phyloP scores from a whole-genome alignment of 768 basidiomycete species.

The Naganishia antarctica region DNA sequence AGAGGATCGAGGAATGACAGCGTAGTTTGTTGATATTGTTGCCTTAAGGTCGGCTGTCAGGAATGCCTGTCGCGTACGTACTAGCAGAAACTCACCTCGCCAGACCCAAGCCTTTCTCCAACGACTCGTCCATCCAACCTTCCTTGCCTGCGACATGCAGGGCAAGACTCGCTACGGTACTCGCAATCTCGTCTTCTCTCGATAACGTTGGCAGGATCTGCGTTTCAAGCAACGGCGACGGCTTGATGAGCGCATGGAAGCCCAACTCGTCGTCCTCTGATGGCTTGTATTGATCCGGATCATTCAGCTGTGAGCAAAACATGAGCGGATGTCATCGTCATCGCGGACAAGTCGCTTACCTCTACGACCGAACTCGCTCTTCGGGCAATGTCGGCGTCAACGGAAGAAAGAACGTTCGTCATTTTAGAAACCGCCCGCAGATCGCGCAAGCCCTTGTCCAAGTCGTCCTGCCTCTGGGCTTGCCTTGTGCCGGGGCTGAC shows the following conservation, averaged over 20 bases:
- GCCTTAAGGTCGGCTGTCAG: not conserved
- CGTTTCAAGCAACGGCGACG: constrained; percentile 28
- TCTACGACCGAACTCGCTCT: constrained; percentile 49
- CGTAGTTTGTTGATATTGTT: constrained; percentile 26
- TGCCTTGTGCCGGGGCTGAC: not conserved
- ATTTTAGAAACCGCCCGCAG: not conserved
- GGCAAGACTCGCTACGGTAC: constrained; percentile 4
- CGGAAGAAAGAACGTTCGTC: constrained; percentile 53
- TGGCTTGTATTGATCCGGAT: constrained; percentile 48
- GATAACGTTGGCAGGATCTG: constrained; percentile 24
- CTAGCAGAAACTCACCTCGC: not conserved
- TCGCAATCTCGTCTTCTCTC: constrained; percentile 24
- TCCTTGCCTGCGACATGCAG: not conserved
- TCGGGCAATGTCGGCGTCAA: constrained; percentile 56
- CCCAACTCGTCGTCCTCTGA: constrained; percentile 39
- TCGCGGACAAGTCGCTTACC: constrained; percentile 47
- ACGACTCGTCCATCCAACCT: not conserved
- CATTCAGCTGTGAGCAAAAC: constrained; percentile 35
- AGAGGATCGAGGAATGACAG: constrained; percentile 54
- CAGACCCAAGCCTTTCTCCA: not conserved
- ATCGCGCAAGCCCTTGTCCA: not conserved
- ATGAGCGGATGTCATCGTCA: not conserved
- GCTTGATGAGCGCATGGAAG: constrained; percentile 31
- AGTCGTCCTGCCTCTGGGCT: not conserved
- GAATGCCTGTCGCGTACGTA: not conserved